Base-by-base conservation (phyloP, 2,329 filamentous ascomycete genomes). In the Geoglossum cookeanum region DNA sequence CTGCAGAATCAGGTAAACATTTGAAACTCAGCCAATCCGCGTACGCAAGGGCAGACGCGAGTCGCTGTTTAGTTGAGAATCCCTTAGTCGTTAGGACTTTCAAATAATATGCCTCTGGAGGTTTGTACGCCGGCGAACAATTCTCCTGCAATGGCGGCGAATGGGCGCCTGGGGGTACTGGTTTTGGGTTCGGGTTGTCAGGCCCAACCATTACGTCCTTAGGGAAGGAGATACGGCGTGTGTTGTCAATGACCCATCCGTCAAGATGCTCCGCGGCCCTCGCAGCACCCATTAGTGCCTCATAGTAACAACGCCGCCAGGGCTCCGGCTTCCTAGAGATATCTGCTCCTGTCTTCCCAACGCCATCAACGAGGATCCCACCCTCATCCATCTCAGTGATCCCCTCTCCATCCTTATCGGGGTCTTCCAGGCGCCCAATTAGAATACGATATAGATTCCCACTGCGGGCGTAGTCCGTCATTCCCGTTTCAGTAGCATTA, bases 1-100 rank as follows among this genome's bases (percentile, higher is more conserved):
- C 76, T 0, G 88, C 83, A 0, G 79, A 81, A 3, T 80, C 78
- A 1, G 75, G 70, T 30, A 81, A 68, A 1, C 79, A 75, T 70
- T 90, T 91, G 70, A 80, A 91, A 62, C 89, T 85, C 44, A 94
- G 75, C 79, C 86, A 96, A 57, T 87, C 84, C 1, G 85, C 91
- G 66, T 90, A 94, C 1, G 83, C 84, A 47, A 95, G 72, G 3
- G 87, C 84, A 3, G 90, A 89, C 58, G 91, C 83, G 55, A 96
- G 74, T 64, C 81, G 83, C 68, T 97, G 88, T 58, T 80, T 77
- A n/a, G 79, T 76, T 0, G 79, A 83, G 64, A 97, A 87, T 1
- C 91, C 91, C 57, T 78, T 77, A 0, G 87, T 91, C 5, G 83
- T 87, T 57, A 96, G 70, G 54, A 96, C 81, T 65, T 85, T 85